phyloP scores from a whole-genome alignment of 352 stramenopile species.

The Pythium vanterpoolii region DNA sequence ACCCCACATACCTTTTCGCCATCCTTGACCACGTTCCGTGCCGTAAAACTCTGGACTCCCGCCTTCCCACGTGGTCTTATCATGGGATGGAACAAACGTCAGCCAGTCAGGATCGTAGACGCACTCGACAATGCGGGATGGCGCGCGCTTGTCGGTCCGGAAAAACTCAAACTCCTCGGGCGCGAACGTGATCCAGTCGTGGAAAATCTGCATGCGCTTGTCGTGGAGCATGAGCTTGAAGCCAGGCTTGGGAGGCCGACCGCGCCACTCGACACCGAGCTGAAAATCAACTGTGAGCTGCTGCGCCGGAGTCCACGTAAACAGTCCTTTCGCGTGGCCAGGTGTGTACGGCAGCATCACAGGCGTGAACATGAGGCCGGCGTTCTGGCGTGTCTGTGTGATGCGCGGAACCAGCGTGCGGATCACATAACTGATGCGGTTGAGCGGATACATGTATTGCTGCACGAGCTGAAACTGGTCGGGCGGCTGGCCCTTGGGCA shows the following conservation, averaged over 20 bases:
- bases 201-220: slow-evolving; percentile 80
- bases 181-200: slow-evolving; percentile 86
- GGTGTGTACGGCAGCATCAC: slow-evolving; percentile 77
- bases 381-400: slow-evolving; percentile 73
- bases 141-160: slow-evolving; percentile 78
- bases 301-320: slow-evolving; percentile 59
- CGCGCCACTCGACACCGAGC: slow-evolving; percentile 77
- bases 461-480: slow-evolving; percentile 82
- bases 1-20: slow-evolving; percentile 66
- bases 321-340: slow-evolving; percentile 72
- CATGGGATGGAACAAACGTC: slow-evolving; percentile 81
- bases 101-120: slow-evolving; percentile 79
- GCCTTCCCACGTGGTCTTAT: slow-evolving; percentile 75
- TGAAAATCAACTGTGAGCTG: slow-evolving; percentile 74
- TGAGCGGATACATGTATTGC: slow-evolving; percentile 83
- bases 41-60: slow-evolving; percentile 64
- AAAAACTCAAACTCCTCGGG: slow-evolving; percentile 78
- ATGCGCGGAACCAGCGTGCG: slow-evolving; percentile 70
- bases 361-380: slow-evolving; percentile 73
- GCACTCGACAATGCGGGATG: slow-evolving; percentile 79
- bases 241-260: slow-evolving; percentile 65
- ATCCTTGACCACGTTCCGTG: slow-evolving; percentile 62
- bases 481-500: slow-evolving; percentile 71
- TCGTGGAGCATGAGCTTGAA: slow-evolving; percentile 87
- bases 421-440: slow-evolving; percentile 73